Evolutionary conservation across 2,329 filamentous ascomycete species (phyloP).

Genomic region (Cadophora malorum): DNA sequence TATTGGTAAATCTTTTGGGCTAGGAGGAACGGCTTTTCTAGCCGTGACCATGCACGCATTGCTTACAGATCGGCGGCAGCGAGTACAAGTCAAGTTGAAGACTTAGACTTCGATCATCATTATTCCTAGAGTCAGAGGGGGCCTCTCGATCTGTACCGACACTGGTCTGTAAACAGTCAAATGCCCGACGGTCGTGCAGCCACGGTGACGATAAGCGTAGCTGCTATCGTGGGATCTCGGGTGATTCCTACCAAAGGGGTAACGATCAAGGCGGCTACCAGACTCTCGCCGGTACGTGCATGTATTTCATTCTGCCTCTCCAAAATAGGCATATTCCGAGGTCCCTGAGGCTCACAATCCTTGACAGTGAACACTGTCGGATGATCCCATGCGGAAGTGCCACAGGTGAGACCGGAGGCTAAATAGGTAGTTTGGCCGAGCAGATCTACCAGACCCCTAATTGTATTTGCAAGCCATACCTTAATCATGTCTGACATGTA

Average conservation of each 20-base stretch:
- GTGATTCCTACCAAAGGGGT: background rate
- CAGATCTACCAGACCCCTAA: conserved; percentile 1
- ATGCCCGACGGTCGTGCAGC: background rate
- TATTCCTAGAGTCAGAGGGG: background rate
- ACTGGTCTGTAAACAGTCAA: background rate
- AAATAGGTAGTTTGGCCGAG: conserved; percentile 3
- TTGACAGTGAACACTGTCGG: background rate
- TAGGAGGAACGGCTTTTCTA: background rate
- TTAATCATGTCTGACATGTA: background rate
- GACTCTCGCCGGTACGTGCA: background rate
- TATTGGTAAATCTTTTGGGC: background rate
- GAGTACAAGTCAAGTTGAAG: background rate
- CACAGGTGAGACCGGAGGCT: conserved; percentile 15
- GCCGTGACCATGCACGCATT: background rate
- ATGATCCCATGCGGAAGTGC: conserved; percentile 1
- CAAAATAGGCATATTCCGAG: conserved; percentile 9
- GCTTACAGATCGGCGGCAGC: background rate
- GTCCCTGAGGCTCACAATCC: conserved; percentile 7
- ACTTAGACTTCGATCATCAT: background rate
- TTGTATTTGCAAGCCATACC: background rate
- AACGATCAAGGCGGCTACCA: background rate
- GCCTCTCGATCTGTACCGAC: background rate
- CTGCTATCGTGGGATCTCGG: background rate
- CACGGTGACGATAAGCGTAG: background rate
- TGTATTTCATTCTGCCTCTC: background rate